These are phyloP conservation scores for Pythium sukuiense DNA, from an alignment of 352 stramenopile species.

Conservation along the genomic window DNA sequence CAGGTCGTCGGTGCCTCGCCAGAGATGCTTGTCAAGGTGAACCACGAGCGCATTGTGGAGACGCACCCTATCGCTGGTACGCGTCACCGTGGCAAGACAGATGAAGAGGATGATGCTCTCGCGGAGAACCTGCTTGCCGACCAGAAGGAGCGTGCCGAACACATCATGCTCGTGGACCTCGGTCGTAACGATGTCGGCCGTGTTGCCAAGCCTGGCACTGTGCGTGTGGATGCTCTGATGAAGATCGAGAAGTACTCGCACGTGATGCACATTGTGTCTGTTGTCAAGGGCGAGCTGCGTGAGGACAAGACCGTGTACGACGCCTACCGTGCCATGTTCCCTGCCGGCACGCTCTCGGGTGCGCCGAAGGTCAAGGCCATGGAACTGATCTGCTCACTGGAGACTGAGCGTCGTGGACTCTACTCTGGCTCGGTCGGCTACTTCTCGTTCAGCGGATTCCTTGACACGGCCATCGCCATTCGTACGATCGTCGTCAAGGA, in stretches of 20 bases:
- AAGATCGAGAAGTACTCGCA: slow-evolving; percentile 92
- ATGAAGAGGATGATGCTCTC: slow-evolving; percentile 85
- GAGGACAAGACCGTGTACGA: slow-evolving; percentile 86
- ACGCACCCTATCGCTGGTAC: slow-evolving; percentile 90
- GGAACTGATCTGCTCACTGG: slow-evolving; percentile 86
- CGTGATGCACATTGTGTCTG: slow-evolving; percentile 91
- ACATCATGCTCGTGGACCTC: slow-evolving; percentile 93
- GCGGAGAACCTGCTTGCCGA: slow-evolving; percentile 77
- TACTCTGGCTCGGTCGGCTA: slow-evolving; percentile 88
- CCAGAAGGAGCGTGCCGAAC: slow-evolving; percentile 89
- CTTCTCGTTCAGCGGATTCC: slow-evolving; percentile 83
- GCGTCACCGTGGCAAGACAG: slow-evolving; percentile 76
- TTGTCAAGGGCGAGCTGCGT: slow-evolving; percentile 82
- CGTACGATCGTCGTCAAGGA: slow-evolving; percentile 86
- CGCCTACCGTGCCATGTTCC: slow-evolving; percentile 89
- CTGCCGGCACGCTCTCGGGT: slow-evolving; percentile 84
- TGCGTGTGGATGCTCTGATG: slow-evolving; percentile 87
- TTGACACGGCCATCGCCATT: slow-evolving; percentile 90
- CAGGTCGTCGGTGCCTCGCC: slow-evolving; percentile 86
- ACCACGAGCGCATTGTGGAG: slow-evolving; percentile 81
- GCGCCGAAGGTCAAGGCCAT: slow-evolving; percentile 89
- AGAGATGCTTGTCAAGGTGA: slow-evolving; percentile 90
- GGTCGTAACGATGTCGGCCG: slow-evolving; percentile 89
- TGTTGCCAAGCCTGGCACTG: slow-evolving; percentile 76
- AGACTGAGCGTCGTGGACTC: slow-evolving; percentile 79